These are phyloP conservation scores for Silybum marianum DNA, from an alignment of 129 eudicot genomes.

Conservation along the genomic window DNA sequence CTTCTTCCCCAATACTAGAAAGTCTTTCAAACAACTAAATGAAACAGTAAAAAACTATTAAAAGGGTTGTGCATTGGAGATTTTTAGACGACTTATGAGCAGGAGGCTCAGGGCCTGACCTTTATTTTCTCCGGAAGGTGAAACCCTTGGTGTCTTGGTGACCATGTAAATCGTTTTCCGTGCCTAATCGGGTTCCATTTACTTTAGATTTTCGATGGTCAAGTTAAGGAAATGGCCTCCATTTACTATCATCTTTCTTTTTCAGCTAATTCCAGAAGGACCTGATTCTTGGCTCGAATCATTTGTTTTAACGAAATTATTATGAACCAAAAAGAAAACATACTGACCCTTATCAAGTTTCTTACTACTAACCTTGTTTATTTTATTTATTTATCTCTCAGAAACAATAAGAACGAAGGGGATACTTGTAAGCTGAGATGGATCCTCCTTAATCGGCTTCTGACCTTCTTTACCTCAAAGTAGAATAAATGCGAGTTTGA, in stretches of 20 bases:
- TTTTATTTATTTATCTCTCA: constrained; percentile 22
- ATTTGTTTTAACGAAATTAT: neutral
- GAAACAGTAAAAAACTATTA: too few species aligned
- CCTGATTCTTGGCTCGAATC: neutral
- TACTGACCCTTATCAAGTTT: neutral
- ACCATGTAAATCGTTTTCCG: neutral
- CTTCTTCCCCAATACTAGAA: too few species aligned
- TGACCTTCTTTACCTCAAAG: constrained; percentile 11
- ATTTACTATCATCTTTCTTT: neutral
- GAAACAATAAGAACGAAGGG: constrained; percentile 47
- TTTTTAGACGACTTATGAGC: neutral
- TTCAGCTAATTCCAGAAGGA: neutral
- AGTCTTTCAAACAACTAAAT: too few species aligned
- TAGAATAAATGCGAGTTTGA: constrained; percentile 43
- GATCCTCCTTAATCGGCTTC: constrained; percentile 18
- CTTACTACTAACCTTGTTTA: neutral
- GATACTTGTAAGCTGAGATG: constrained; percentile 30
- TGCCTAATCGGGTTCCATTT: neutral
- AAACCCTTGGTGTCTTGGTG: neutral
- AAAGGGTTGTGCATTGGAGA: too few species aligned
- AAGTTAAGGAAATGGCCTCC: neutral
- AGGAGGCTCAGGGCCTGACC: neutral
- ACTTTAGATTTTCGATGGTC: too few species aligned
- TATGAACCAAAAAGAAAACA: constrained; percentile 2
- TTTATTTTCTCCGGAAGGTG: neutral